Base-by-base conservation (phyloP, 768 basidiomycete genomes). In the Auricularia sp. region DNA sequence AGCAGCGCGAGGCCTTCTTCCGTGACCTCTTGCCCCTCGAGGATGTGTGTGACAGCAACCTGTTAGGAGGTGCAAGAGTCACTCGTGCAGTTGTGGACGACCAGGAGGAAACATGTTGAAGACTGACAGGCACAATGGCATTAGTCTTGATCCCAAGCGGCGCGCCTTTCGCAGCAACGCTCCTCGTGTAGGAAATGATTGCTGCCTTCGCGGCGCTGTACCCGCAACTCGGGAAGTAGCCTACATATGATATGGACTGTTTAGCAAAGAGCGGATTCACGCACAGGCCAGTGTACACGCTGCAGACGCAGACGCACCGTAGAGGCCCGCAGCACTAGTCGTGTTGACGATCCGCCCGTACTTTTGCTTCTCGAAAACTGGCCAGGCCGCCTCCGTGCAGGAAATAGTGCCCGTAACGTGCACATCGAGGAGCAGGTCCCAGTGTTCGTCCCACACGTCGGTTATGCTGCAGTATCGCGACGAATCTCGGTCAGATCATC, bases 151-250 rank as follows among this genome's bases (percentile, higher is more conserved):
- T 98, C 68, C 84, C 84, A 73, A 95, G 94, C 74, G 96, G 96
- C 44, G 80, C 88, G 42, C 97, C 97, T 75, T 99, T 97, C 33
- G 84, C 79, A 4, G 95, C 93, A 39, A 99, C 83, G 5, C 96
- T 93, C 73, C 92, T 93, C n/a, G 94, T 91, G 76, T 98, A 97
- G 0, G 80, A 88, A 62, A 98, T 81, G 39, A 99, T 83, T 67
- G 88, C 93, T 91, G 97, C 95, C 82, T 99, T 98, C 1, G 95
- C 96, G 2, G 96, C 93, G 59, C 93, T 94, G 75, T 98, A 99
- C 91, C 66, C 11, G 36, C 14, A 21, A 12, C 16, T 34, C 39
- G 39, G 59, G 23, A 33, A 21, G 4, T 47, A 16, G 39, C 93
- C 94, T 70, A 29, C 29, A 29, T 29, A 29, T 29, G 29, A 29